Evolutionary conservation across 1,284 basidiomycete genomes (phyloP).

Genomic region (Trichosporon faecale): DNA sequence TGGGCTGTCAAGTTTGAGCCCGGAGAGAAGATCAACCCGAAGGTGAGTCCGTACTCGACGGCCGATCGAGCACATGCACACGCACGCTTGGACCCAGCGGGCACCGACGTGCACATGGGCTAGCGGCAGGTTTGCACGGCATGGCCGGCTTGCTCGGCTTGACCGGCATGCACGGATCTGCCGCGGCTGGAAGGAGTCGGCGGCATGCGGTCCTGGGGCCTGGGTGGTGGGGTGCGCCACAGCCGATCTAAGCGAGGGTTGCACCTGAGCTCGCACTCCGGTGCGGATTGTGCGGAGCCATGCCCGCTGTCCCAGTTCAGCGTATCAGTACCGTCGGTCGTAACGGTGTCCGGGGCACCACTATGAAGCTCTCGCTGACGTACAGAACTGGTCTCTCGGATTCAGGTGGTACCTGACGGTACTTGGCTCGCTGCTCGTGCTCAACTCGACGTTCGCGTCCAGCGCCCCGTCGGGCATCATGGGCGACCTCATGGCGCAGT

Average conservation of each 20-base stretch:
- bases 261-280: neutral
- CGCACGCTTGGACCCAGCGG: neutral
- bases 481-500: constrained; percentile 55
- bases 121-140: no score
- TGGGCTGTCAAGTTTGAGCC: constrained; percentile 48
- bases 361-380: constrained; percentile 11
- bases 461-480: constrained; percentile 48
- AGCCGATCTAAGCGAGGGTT: neutral
- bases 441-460: constrained; percentile 61
- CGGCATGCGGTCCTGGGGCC: no score
- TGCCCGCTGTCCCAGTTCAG: no score
- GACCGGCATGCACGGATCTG: neutral
- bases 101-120: neutral
- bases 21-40: constrained; percentile 48
- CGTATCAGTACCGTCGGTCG: neutral
- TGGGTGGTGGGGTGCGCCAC: neutral
- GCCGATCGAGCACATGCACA: neutral
- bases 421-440: constrained; percentile 61
- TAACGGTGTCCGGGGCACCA: neutral
- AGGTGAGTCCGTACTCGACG: constrained; percentile 34
- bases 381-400: constrained; percentile 60
- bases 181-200: neutral
- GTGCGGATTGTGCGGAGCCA: no score
- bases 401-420: constrained; percentile 66
- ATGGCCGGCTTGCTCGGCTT: no score